Percentiles rank a stretch among this genome's conserved stretches.
phyloP scores from a whole-genome alignment of 371 early-diverging fungal species.

The Cokeromyces recurvatus region DNA sequence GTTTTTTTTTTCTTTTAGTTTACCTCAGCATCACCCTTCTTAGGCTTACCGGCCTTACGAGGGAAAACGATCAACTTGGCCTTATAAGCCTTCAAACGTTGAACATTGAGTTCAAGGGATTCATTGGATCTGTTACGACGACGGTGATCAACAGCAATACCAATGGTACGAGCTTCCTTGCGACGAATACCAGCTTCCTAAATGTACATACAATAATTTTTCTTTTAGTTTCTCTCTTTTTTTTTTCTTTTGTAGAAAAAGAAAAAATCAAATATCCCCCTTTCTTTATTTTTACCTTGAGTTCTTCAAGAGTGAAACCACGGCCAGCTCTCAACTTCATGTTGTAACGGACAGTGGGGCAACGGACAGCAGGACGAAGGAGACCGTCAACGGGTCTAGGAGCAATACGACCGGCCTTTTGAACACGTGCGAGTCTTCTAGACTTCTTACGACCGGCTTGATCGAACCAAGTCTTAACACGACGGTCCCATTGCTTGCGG shows the following conservation, averaged over 20 bases:
- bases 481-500: conserved; percentile 98
- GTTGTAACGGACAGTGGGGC: conserved; percentile 99
- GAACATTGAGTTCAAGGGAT: conserved; percentile 91
- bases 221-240: background rate
- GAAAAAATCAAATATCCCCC: background rate
- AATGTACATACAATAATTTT: background rate
- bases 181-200: conserved; percentile 91
- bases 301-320: conserved; percentile 99
- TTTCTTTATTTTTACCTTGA: conserved; percentile 65
- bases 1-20: no score
- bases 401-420: conserved; percentile 95
- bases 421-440: conserved; percentile 82
- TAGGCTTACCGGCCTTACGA: conserved; percentile 82
- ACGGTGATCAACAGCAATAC: conserved; percentile 98
- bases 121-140: conserved; percentile 97
- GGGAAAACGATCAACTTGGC: conserved; percentile 73
- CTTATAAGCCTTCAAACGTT: conserved; percentile 97
- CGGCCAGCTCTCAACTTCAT: conserved; percentile 96
- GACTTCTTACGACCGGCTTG: conserved; percentile 96
- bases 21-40: conserved; percentile 65
- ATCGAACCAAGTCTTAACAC: conserved; percentile 99
- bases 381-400: conserved; percentile 98
- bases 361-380: conserved; percentile 97
- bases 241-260: background rate
- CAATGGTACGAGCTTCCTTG: conserved; percentile 95